phyloP scores from a whole-genome alignment of 805 yeast genomes.

The Ogataea corticis region DNA sequence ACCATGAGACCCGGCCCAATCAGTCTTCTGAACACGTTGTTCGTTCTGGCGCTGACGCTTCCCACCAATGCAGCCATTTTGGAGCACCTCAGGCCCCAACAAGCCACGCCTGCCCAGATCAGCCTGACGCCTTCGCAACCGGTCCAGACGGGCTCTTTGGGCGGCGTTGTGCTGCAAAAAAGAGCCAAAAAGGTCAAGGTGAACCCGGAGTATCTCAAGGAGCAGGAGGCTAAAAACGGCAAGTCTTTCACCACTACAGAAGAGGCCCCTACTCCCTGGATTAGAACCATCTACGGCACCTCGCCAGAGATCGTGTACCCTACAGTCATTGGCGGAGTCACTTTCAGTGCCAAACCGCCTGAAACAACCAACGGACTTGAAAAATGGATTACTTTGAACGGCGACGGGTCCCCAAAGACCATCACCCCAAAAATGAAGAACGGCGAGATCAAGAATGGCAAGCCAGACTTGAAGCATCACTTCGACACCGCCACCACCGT shows the following conservation, averaged over 20 bases:
- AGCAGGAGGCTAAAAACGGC: conserved; percentile 5
- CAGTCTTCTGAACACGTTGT: conserved; percentile 6
- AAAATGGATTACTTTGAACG: conserved; percentile 79
- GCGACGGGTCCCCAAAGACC: conserved; percentile 79
- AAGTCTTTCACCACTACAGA: conserved; percentile 17
- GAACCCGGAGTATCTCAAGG: conserved; percentile 28
- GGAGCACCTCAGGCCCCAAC: background rate
- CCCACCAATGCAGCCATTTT: background rate
- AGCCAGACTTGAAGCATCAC: conserved; percentile 74
- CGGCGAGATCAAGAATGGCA: conserved; percentile 63
- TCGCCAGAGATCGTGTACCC: conserved; percentile 62
- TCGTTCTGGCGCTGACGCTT: conserved; percentile 4
- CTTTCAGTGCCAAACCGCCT: conserved; percentile 70
- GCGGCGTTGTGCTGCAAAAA: conserved; percentile 8
- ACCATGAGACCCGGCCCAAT: background rate
- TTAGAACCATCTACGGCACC: conserved; percentile 63
- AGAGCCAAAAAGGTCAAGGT: conserved; percentile 27
- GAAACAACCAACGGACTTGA: conserved; percentile 62
- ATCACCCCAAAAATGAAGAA: conserved; percentile 73
- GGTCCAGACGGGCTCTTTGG: conserved; percentile 1
- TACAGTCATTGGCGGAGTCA: conserved; percentile 62
- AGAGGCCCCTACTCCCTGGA: conserved; percentile 64
- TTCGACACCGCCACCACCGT: conserved; percentile 69
- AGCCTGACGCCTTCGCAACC: background rate
- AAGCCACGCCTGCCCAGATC: conserved; percentile 6